Conservation (phyloP, 371 early-diverging fungal genomes). For the Apophysomyces variabilis region DNA sequence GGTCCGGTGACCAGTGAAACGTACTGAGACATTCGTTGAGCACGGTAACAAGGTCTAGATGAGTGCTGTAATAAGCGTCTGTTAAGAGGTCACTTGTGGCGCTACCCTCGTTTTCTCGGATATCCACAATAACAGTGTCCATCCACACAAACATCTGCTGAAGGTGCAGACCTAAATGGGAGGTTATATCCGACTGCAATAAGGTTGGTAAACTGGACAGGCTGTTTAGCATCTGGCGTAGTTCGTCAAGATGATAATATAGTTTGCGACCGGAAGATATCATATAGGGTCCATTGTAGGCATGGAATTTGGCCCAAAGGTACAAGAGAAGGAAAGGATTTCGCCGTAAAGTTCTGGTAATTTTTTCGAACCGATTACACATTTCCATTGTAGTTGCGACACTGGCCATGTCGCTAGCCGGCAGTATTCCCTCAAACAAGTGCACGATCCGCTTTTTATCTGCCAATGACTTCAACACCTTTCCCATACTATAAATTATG, state of each 20-base stretch:
- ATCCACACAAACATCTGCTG: not conserved
- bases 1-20: too few relatives aligned
- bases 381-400: not conserved
- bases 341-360: not conserved
- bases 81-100: too few relatives aligned
- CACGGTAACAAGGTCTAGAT: not conserved
- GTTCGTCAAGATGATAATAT: not conserved
- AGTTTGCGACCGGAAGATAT: not conserved
- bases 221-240: not conserved
- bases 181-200: not conserved
- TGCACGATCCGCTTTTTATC: too few relatives aligned
- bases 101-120: not conserved
- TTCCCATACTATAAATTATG: too few relatives aligned
- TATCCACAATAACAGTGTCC: not conserved
- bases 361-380: not conserved
- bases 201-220: not conserved
- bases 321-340: not conserved
- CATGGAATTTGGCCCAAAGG: not conserved
- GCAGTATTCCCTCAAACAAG: too few relatives aligned
- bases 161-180: not conserved
- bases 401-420: too few relatives aligned
- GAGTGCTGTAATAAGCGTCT: not conserved
- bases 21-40: not conserved
- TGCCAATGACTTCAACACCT: too few relatives aligned
- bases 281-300: not conserved